A percentile compares a stretch with the other conserved stretches of the same genome.
These are phyloP conservation scores for Zymoseptoria brevis DNA, from an alignment of 2,329 filamentous ascomycete genomes.

Conservation along the genomic window DNA sequence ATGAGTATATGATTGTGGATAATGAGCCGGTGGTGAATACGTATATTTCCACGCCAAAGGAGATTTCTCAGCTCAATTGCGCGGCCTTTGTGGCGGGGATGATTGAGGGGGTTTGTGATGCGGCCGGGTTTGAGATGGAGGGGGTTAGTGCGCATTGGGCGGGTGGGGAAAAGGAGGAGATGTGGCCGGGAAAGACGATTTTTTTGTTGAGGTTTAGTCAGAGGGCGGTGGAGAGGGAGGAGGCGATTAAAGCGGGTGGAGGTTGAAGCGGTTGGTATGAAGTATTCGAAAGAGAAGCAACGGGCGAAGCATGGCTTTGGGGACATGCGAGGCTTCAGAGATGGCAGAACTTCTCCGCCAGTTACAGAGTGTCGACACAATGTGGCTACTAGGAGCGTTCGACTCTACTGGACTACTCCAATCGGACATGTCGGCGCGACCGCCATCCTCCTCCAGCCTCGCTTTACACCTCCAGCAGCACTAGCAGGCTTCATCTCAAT, in stretches of 20 bases:
- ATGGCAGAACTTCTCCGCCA: no score
- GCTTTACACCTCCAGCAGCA: slow-evolving; percentile 1
- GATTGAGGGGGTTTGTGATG: slow-evolving; percentile 92
- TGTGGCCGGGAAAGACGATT: slow-evolving; percentile 95
- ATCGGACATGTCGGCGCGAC: slow-evolving; percentile 11
- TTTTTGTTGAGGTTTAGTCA: slow-evolving; percentile 88
- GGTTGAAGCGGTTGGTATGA: slow-evolving; percentile 3
- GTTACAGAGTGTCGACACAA: no score
- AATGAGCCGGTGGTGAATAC: slow-evolving; percentile 95
- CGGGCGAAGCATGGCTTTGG: no score
- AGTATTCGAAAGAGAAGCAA: no score
- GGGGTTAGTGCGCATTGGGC: slow-evolving; percentile 80
- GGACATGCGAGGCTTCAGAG: no score
- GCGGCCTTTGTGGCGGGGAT: slow-evolving; percentile 92
- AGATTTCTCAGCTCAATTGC: slow-evolving; percentile 95
- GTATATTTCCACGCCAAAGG: slow-evolving; percentile 84
- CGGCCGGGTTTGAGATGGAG: slow-evolving; percentile 72
- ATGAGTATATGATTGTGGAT: slow-evolving; percentile 98
- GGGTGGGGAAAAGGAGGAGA: slow-evolving; percentile 45
- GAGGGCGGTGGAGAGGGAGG: slow-evolving; percentile 88
- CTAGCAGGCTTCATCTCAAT: background rate
- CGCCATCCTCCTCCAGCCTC: slow-evolving; percentile 11
- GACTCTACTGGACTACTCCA: slow-evolving; percentile 8
- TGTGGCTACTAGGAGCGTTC: no score
- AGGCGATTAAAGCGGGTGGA: slow-evolving; percentile 33